Base-by-base conservation (phyloP, 495 filamentous ascomycete genomes). In the Podospora conica region DNA sequence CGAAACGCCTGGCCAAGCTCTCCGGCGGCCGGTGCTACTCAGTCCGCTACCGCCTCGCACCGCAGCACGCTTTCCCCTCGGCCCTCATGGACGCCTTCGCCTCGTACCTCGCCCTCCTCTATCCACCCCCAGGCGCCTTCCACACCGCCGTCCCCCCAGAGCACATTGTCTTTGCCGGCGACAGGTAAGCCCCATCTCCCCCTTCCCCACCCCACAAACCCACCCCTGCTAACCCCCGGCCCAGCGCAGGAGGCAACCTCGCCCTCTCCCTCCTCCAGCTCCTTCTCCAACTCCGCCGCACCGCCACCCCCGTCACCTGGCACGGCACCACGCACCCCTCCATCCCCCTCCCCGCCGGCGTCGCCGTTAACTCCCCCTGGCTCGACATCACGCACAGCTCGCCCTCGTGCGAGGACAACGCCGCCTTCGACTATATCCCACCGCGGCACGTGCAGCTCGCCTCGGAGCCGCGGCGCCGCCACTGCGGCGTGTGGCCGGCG, bases 21-120 rank as follows among this genome's bases (percentile, higher is more conserved):
- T 81, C 77, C 0, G 79, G 79, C 55, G 83, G 84, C 75, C 86
- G 89, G 21, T 85, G 86, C 40, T 88, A 94, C 75, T 88, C 85
- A 53, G 87, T 96, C 11, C 87, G 92, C n/a, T 98, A 98, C 75
- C 86, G 94, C 21, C 85, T 98, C 2, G 86, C 92, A 9, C 94
- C 94, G 7, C 91, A 96, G 72, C 77, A 90, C 65, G 84, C 92
- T 10, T 96, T 96, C 75, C 92, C 92, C 9, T 82, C 90, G 1
- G 90, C 91, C 5, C 77, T 98, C 9, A 80, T 97, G 53, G 94
- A 98, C 69, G 90, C 87, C n/a, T 75, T 97, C 5, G 80, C 88
- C 20, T 88, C 90, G 1, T 98, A 98, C 70, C 83, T 98, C 9
- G 87, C 84, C 3, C 86, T 98, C 27, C 83, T 97, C 9, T 89